Evolutionary conservation across 331 rosid genomes (phyloP), one percentile per base, ranked within the genome.

Genomic region (Phaseolus coccineus): DNA sequence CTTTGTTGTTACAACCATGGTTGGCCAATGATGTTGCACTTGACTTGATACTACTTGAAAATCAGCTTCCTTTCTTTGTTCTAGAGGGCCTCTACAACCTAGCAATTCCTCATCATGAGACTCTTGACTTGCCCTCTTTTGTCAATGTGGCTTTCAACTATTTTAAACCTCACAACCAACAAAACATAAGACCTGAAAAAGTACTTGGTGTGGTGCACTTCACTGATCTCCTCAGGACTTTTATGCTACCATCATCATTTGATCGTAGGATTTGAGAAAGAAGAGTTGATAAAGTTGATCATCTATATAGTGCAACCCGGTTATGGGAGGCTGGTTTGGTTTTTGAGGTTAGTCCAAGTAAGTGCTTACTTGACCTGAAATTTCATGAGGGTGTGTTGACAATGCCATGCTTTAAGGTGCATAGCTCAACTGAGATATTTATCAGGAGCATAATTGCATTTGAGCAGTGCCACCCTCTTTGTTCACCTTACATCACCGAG

Each of bases 191-290:
- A n/a, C 58, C 58, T 5, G 25, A 52, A 52, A 52, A 52, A 1
- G 58, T 52, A 5, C 58, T 16, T 13, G 52, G 52, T n/a, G 58
- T 52, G 9, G 19, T 12, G 5, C 58, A 52, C 58, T 52, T 52
- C 58, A 52, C 58, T 52, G 58, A 52, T 52, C 27, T 52, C 25
- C 27, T 52, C 2, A 52, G 58, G 7, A 52, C 58, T 16, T n/a
- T n/a, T 52, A 52, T 52, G 58, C 58, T 52, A 52, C 58, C 58
- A 52, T n/a, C 58, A n/a, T 16, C 58, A n/a, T 52, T n/a, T 52
- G 58, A 52, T 52, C 58, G 3, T n/a, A 3, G 58, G 22, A 19
- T 52, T 16, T 27, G 19, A 52, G 58, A 52, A 6, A 52, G 58
- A 52, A 52, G 58, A 52, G 58, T 52, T n/a, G 58, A 52, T n/a